Percentiles rank a stretch among this genome's conserved stretches.
These are phyloP conservation scores for Aspergillus udagawae DNA, from an alignment of 2,329 filamentous ascomycete genomes.

Conservation along the genomic window DNA sequence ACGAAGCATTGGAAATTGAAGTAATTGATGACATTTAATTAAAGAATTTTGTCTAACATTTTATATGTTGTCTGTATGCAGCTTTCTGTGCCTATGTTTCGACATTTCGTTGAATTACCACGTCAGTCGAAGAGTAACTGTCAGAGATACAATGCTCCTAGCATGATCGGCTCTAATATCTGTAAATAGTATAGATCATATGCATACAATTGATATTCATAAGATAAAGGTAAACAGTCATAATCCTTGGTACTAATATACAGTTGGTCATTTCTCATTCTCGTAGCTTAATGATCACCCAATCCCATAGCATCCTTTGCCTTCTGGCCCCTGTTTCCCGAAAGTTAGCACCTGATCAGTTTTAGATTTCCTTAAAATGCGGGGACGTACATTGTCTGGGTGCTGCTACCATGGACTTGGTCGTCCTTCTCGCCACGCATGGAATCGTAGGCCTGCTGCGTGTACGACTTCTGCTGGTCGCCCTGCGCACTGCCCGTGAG, in stretches of 20 bases:
- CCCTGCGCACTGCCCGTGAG: constrained; percentile 47
- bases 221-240: not conserved
- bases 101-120: not conserved
- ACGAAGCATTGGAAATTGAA: too few species aligned
- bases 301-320: constrained; percentile 42
- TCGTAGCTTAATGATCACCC: constrained; percentile 24
- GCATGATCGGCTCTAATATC: too few species aligned
- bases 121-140: not conserved
- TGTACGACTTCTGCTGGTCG: constrained; percentile 53
- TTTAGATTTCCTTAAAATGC: not conserved
- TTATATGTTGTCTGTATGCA: too few species aligned
- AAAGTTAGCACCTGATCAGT: constrained; percentile 7
- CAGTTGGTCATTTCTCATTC: not conserved
- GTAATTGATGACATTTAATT: too few species aligned
- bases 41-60: too few species aligned
- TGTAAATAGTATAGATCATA: too few species aligned
- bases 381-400: constrained; percentile 38
- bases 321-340: constrained; percentile 36
- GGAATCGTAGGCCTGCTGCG: constrained; percentile 49
- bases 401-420: constrained; percentile 41
- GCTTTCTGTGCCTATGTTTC: too few species aligned
- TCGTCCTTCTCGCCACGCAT: constrained; percentile 33
- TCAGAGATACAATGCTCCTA: too few species aligned
- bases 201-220: not conserved
- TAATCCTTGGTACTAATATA: not conserved